Base-by-base conservation (phyloP, 2,329 filamentous ascomycete species). In the Biscogniauxia marginata region DNA sequence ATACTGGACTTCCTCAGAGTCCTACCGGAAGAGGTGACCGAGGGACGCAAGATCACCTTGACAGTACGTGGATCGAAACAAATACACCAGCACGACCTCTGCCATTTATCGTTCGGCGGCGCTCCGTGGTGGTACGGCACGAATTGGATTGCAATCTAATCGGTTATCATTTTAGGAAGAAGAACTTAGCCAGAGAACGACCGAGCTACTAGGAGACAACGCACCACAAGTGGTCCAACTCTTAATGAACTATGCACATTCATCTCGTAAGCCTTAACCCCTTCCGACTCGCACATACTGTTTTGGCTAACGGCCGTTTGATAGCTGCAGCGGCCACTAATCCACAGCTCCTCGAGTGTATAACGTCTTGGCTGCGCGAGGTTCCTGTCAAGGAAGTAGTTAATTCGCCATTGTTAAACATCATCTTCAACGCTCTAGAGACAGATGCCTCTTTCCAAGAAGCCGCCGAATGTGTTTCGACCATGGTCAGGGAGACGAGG, bases 31-130 rank as follows among this genome's bases (percentile, higher is more conserved):
- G 95, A 99, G 83, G 95, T 99, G 71, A 98, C 91, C 67, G 93
- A 99, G 83, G 95, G 95, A 78, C 91, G 95, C 78, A 99, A 98
- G 81, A 97, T 99, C 83, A 96, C 92, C 83, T 84, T 99, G 78
- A 93, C 91, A 85, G 93, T 96, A 95, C 80, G 91, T 93, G 84
- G 86, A 88, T 79, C 80, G 79, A 79, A 74, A 77, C 69, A 11
- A 39, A 39, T 16, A 72, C 72, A 77, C 74, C 78, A 76, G 74
- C 76, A 73, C 76, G 67, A 71, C 73, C 67, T 64, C 53, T 63
- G 56, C 63, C 63, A 63, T 63, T 61, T 61, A 65, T 68, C 57
- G 44, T 62, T 49, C 59, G 62, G 52, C 62, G 65, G 60, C 59
- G 57, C 57, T 60, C 58, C 58, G 60, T 65, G 57, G 57, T 61